phyloP scores from a whole-genome alignment of 768 basidiomycete genomes.

The Porphyrellus cyaneotinctus region DNA sequence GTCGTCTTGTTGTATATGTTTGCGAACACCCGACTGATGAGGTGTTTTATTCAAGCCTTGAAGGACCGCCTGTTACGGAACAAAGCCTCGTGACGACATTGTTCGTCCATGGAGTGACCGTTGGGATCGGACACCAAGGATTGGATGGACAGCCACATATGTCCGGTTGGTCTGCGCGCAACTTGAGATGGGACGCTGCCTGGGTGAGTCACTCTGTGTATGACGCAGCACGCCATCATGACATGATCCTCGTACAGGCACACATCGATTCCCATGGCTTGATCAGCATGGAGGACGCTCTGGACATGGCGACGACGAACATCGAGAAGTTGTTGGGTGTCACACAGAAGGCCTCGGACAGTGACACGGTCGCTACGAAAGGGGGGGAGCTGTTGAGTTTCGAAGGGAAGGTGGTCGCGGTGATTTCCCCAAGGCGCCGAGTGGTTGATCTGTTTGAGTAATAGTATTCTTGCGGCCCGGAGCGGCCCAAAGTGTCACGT shows the following conservation, averaged over 20 bases:
- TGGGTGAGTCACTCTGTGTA: slow-evolving; percentile 73
- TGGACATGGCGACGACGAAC: slow-evolving; percentile 40
- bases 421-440: slow-evolving; percentile 35
- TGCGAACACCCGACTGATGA: neutral
- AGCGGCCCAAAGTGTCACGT: too few species aligned
- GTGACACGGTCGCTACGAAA: slow-evolving; percentile 40
- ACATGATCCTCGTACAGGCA: slow-evolving; percentile 21
- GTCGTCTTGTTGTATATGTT: slow-evolving; percentile 15
- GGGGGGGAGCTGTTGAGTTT: slow-evolving; percentile 41
- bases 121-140: slow-evolving; percentile 49
- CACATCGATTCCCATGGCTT: slow-evolving; percentile 37
- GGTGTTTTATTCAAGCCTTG: slow-evolving; percentile 37
- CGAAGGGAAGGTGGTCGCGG: slow-evolving; percentile 41
- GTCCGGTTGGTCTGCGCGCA: slow-evolving; percentile 84
- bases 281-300: slow-evolving; percentile 37
- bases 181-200: slow-evolving; percentile 81
- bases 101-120: slow-evolving; percentile 56
- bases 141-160: slow-evolving; percentile 52
- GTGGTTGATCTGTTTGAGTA: slow-evolving; percentile 36
- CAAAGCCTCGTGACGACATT: slow-evolving; percentile 60
- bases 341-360: slow-evolving; percentile 6
- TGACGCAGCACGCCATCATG: neutral
- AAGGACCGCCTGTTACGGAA: slow-evolving; percentile 70
- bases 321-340: slow-evolving; percentile 42
- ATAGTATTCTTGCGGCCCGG: neutral